A percentile compares a stretch with the other conserved stretches of the same genome.
These are phyloP conservation scores for Saturnispora sanitii DNA, from an alignment of 805 yeast species.

Conservation along the genomic window DNA sequence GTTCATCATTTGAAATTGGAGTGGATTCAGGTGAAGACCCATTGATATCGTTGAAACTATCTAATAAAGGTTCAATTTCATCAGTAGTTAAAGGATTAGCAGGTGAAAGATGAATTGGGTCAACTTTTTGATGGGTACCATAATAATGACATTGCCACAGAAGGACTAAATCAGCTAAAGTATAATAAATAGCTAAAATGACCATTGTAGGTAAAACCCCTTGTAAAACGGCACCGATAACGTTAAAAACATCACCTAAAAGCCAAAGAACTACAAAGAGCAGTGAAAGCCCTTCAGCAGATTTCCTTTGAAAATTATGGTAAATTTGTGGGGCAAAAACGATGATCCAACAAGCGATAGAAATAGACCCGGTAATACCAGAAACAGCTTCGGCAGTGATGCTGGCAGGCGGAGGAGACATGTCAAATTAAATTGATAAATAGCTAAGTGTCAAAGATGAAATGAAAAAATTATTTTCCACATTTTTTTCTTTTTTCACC, in stretches of 20 bases:
- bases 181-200: constrained; percentile 83
- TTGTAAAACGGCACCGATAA: constrained; percentile 82
- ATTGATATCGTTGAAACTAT: constrained; percentile 32
- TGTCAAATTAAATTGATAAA: constrained; percentile 31
- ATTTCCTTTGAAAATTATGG: constrained; percentile 77
- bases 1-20: too few species aligned
- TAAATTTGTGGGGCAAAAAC: constrained; percentile 96
- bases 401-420: constrained; percentile 58
- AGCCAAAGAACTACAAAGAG: constrained; percentile 86
- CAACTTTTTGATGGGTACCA: constrained; percentile 52
- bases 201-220: constrained; percentile 93
- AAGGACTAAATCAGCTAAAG: constrained; percentile 79
- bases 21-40: constrained; percentile 11
- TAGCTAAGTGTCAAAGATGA: neutral
- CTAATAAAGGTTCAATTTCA: constrained; percentile 55
- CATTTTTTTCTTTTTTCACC: too few species aligned
- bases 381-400: constrained; percentile 63
- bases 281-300: constrained; percentile 83
- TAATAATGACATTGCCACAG: constrained; percentile 77
- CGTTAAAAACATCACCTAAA: constrained; percentile 88
- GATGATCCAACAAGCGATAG: constrained; percentile 95
- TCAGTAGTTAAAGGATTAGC: constrained; percentile 68
- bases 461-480: too few species aligned
- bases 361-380: constrained; percentile 77
- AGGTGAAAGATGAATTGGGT: constrained; percentile 74